These are phyloP conservation scores for Arctium lappa DNA, from an alignment of 129 eudicot genomes.

Conservation along the genomic window DNA sequence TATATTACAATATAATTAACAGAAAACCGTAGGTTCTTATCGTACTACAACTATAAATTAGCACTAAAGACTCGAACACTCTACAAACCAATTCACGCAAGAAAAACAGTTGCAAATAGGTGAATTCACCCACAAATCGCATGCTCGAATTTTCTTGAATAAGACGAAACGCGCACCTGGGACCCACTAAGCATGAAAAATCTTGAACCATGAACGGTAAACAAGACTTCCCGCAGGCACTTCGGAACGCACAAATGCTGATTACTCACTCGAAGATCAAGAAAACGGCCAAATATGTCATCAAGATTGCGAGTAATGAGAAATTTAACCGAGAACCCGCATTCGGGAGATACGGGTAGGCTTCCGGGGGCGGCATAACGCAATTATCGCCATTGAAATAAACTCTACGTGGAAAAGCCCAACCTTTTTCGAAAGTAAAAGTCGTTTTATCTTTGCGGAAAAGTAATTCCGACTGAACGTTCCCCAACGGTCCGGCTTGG, in stretches of 20 bases:
- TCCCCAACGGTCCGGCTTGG: conserved; percentile 87
- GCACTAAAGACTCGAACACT: conserved; percentile 29
- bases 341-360: conserved; percentile 89
- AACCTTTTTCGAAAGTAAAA: conserved; percentile 85
- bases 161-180: conserved; percentile 24
- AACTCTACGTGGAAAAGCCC: conserved; percentile 93
- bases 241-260: neutral
- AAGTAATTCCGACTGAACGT: conserved; percentile 90
- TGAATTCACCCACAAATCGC: conserved; percentile 35
- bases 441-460: conserved; percentile 69
- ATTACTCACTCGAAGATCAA: conserved; percentile 32
- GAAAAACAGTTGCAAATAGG: conserved; percentile 17
- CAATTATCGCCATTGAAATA: conserved; percentile 96
- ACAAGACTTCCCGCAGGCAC: neutral
- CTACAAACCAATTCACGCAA: conserved; percentile 33
- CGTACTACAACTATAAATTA: conserved; percentile 3
- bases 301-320: conserved; percentile 39
- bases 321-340: conserved; percentile 36
- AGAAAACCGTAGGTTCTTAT: conserved; percentile 13
- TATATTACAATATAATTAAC: conserved; percentile 18
- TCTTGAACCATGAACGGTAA: neutral
- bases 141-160: conserved; percentile 19
- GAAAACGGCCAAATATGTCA: conserved; percentile 38
- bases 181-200: neutral
- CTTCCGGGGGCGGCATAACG: conserved; percentile 99